These are phyloP conservation scores for Fusarium pseudocircinatum DNA, from an alignment of 2,329 filamentous ascomycete species.

Conservation along the genomic window DNA sequence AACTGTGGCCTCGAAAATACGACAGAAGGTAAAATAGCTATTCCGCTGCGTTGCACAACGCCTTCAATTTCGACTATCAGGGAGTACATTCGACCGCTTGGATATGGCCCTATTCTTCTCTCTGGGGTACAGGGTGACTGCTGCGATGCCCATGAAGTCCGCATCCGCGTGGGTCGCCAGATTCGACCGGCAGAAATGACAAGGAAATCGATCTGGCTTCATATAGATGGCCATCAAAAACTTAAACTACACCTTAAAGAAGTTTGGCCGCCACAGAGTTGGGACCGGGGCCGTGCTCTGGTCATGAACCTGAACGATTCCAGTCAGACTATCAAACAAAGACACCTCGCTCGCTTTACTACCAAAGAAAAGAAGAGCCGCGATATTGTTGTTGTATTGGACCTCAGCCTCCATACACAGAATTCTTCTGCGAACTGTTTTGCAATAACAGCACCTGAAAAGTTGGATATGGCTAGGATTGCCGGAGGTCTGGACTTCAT, in stretches of 20 bases:
- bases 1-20: neutral
- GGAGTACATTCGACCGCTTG: neutral
- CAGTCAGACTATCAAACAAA: fast-evolving
- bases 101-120: neutral
- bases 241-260: neutral
- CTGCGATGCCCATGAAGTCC: fast-evolving
- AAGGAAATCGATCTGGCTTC: neutral
- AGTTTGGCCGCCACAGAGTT: neutral
- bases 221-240: neutral
- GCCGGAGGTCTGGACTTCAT: neutral
- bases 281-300: neutral
- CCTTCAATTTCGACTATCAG: neutral
- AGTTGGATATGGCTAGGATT: fast-evolving
- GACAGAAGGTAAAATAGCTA: neutral
- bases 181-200: fast-evolving
- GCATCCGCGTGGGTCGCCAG: neutral
- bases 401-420: neutral
- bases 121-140: fast-evolving
- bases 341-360: neutral
- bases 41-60: neutral
- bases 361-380: neutral
- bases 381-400: neutral
- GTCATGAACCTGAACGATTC: neutral
- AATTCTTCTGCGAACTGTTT: neutral
- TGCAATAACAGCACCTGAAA: neutral